Evolutionary conservation across 768 basidiomycete species (phyloP).

Genomic region (Kwoniella bestiolae): DNA sequence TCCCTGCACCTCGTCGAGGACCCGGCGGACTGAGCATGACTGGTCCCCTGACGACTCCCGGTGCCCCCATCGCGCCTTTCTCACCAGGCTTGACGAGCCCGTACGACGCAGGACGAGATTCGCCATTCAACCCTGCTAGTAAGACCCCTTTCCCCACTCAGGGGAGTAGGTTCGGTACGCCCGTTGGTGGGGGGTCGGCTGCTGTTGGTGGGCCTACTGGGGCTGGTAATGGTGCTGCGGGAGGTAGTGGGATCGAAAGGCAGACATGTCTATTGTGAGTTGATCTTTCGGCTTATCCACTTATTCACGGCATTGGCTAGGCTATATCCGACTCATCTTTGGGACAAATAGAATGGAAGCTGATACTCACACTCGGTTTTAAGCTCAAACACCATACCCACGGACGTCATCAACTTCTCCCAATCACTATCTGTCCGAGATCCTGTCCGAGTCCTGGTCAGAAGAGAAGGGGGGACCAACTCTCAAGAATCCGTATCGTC

Average conservation of each 20-base stretch:
- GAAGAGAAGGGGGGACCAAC: constrained; percentile 63
- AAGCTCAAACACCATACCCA: constrained; percentile 94
- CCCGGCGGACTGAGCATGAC: constrained; percentile 41
- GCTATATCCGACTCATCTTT: too few species aligned
- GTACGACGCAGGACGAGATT: constrained; percentile 53
- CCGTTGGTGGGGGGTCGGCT: constrained; percentile 18
- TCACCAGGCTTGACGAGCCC: constrained; percentile 46
- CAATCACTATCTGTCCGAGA: constrained; percentile 90
- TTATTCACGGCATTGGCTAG: neutral
- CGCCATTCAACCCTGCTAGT: constrained; percentile 58
- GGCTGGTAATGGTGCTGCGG: constrained; percentile 59
- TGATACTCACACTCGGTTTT: constrained; percentile 73
- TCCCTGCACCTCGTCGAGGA: constrained; percentile 79
- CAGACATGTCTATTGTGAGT: constrained; percentile 57
- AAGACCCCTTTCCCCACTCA: constrained; percentile 55
- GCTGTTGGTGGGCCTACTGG: constrained; percentile 13
- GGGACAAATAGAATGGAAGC: too few species aligned
- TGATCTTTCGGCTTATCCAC: neutral
- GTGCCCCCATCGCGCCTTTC: constrained; percentile 46
- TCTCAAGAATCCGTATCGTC: constrained; percentile 53
- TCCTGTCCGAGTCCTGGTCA: constrained; percentile 95
- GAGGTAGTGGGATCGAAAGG: constrained; percentile 35
- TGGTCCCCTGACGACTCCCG: constrained; percentile 61
- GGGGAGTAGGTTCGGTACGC: constrained; percentile 38
- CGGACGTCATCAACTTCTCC: constrained; percentile 91